Percentiles rank a stretch among this genome's conserved stretches.
phyloP scores from a whole-genome alignment of 495 filamentous ascomycete species.

The Baudoinia panamericana region DNA sequence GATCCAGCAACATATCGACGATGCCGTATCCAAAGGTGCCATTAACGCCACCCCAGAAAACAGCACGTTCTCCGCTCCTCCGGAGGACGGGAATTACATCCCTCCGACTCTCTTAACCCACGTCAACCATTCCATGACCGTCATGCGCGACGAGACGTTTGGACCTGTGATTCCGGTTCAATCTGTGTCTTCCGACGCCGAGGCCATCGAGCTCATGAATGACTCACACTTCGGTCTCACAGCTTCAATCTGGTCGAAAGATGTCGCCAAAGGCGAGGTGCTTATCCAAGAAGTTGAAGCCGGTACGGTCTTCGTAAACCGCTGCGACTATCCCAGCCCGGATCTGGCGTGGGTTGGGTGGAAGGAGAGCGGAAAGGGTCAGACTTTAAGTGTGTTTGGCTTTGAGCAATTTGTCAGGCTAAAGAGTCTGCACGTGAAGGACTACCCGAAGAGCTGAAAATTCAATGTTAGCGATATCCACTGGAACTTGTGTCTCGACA shows the following conservation, averaged over 20 bases:
- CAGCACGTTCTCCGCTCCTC: conserved; percentile 53
- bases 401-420: conserved; percentile 92
- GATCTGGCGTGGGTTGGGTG: conserved; percentile 97
- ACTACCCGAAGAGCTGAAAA: conserved; percentile 54
- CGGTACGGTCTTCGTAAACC: conserved; percentile 92
- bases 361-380: conserved; percentile 90
- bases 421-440: conserved; percentile 91
- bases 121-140: conserved; percentile 71
- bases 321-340: conserved; percentile 86
- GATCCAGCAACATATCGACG: conserved; percentile 69
- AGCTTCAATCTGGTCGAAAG: conserved; percentile 97
- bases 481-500: too few relatives aligned
- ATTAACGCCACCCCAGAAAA: conserved; percentile 72
- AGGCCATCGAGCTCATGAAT: conserved; percentile 82
- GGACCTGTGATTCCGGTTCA: conserved; percentile 89
- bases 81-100: conserved; percentile 66
- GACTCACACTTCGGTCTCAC: conserved; percentile 90
- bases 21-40: conserved; percentile 76
- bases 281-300: conserved; percentile 75
- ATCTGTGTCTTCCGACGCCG: conserved; percentile 72
- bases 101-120: conserved; percentile 70
- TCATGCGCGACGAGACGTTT: conserved; percentile 95
- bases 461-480: too few relatives aligned
- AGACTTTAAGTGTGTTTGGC: conserved; percentile 75
- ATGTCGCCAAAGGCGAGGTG: conserved; percentile 59